Base-by-base conservation (phyloP, 352 stramenopile species). In the Phytophthora brassicae region DNA sequence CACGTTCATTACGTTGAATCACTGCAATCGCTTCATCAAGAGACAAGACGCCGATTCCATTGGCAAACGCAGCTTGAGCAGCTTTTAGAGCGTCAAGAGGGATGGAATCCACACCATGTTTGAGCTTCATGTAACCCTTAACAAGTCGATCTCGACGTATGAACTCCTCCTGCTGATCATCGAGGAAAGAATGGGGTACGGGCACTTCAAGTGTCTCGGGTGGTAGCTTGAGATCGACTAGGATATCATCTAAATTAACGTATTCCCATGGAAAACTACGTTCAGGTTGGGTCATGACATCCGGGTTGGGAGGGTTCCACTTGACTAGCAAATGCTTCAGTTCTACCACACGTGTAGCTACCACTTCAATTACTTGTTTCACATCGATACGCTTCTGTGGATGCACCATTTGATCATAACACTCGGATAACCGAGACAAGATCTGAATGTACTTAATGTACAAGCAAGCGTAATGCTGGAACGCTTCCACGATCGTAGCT, bases 401-500 rank as follows among this genome's bases (percentile, higher is more conserved):
- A 55, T 98, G 95, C 44, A 97, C 84, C 76, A 97, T 97, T 73
- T 89, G 81, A 51, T 98, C 91, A 72, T 98, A 98, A 68, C 89
- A 98, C 51, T 88, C 81, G 26, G 95, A 72, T 45, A 98, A 74
- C 2, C 88, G 85, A 28, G 80, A 84, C 51, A 98, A 81, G 58
- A 98, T 96, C 67, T 98, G 86, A 45, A 95, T 81, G 65, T 97
- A 98, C 77, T 97, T 96, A 60, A 98, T 95, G 77, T 98, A 98
- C 29, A 98, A 73, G 46, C 87, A 96, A n/a, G 90, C 88, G 68
- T 97, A 98, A 70, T 98, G 90, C 74, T 97, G 86, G 70, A 97
- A 97, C 2, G 93, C 91, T 70, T 98, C 89, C 16, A 86, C 61
- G 47, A 97, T 96, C 26, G 75, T 87, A 29, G 88, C 77, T 64